phyloP scores from a whole-genome alignment of 1,284 basidiomycete genomes.

The Volvariella surrecta region DNA sequence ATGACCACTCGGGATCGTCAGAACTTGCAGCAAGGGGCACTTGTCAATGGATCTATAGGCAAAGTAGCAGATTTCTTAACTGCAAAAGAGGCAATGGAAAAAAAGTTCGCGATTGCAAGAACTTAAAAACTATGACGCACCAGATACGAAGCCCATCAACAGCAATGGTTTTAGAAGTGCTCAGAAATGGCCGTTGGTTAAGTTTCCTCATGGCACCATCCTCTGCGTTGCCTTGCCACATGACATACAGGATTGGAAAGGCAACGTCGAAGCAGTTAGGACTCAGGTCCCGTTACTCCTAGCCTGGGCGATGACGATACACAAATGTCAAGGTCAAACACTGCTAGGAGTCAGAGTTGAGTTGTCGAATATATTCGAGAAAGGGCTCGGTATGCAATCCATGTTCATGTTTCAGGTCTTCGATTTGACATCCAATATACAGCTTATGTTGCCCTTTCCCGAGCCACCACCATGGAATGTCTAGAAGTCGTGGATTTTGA shows the following conservation, averaged over 20 bases:
- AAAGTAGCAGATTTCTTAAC: slow-evolving; percentile 52
- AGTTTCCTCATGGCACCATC: slow-evolving; percentile 37
- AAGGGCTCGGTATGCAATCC: slow-evolving; percentile 52
- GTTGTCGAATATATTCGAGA: slow-evolving; percentile 65
- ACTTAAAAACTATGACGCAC: neutral
- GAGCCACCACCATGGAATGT: slow-evolving; percentile 79
- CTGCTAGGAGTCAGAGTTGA: slow-evolving; percentile 71
- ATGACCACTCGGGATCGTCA: slow-evolving; percentile 11
- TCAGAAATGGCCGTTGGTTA: slow-evolving; percentile 45
- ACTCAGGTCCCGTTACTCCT: slow-evolving; percentile 61
- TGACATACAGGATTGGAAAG: slow-evolving; percentile 45
- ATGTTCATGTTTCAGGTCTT: slow-evolving; percentile 28
- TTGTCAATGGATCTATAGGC: slow-evolving; percentile 84
- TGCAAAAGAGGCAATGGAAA: slow-evolving; percentile 22
- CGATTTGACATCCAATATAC: slow-evolving; percentile 1
- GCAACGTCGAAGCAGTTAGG: slow-evolving; percentile 42
- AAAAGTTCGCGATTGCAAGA: slow-evolving; percentile 5
- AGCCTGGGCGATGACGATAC: slow-evolving; percentile 77
- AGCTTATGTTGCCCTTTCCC: slow-evolving; percentile 91
- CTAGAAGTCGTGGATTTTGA: slow-evolving; percentile 82
- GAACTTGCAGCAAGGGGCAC: slow-evolving; percentile 62
- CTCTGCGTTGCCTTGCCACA: slow-evolving; percentile 47
- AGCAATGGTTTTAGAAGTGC: slow-evolving; percentile 7
- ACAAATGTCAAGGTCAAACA: slow-evolving; percentile 84
- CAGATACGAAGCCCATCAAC: neutral